Base-by-base conservation (phyloP, 2,329 filamentous ascomycete genomes). In the Colletotrichum tropicicola region DNA sequence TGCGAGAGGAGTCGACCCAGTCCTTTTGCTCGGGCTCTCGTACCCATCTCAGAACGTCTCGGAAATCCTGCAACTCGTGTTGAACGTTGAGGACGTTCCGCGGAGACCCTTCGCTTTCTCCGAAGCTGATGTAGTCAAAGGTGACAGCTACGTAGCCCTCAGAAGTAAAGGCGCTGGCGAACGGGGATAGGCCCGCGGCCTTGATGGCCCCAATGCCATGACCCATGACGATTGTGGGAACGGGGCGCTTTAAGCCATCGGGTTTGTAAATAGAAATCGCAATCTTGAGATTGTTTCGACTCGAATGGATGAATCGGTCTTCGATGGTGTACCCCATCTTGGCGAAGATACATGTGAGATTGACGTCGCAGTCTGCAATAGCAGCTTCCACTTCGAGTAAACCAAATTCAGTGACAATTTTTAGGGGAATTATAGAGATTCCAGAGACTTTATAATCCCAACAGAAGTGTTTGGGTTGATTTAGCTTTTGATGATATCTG, bases 121-220 rank as follows among this genome's bases (percentile, higher is more conserved):
- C 61, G 17, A 60, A 65, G 44, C 57, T 23, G 15, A 65, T 28
- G 25, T 65, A 65, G 49, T 65, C 61, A 23, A 65, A 65, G 6
- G 57, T 54, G n/a, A 65, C 57, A 10, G 62, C 55, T 4, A 51
- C 30, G 32, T 64, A 53, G 7, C 48, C 60, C 27, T 64, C 60
- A 3, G 55, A 52, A 4, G 47, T 64, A 17, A 59, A 64, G 47
- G 44, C 41, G 39, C 55, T 41, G 7, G 60, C 55, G 13, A 59
- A 64, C 6, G 60, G 55, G 3, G 55, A 27, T 15, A 64, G 17
- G 19, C 60, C 60, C 12, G 60, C 60, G n/a, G 60, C 60, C 28
- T 64, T 64, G 39, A 59, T 64, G 17, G 60, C 60, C 8, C 56
- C 55, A 25, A 64, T 59, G 12, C 60, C 60, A 25, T 59, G 60